These are phyloP conservation scores for Globisporangium radiosum DNA, from an alignment of 352 stramenopile genomes.

Conservation along the genomic window DNA sequence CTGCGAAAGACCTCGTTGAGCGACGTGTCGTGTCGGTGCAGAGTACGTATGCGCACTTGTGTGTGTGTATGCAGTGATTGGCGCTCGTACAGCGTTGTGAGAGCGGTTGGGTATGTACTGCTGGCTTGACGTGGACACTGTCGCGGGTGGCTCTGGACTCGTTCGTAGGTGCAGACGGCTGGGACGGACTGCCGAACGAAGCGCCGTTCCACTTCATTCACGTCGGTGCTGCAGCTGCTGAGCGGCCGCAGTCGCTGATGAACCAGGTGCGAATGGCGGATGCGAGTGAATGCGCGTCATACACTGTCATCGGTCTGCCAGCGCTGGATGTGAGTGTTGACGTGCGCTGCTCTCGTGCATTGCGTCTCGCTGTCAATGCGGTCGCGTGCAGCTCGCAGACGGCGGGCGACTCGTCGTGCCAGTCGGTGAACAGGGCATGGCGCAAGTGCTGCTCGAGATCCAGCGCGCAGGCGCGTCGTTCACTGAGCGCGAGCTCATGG, in stretches of 20 bases:
- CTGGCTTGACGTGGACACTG: not conserved
- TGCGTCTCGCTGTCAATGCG: too few species aligned
- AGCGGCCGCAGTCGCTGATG: conserved; percentile 85
- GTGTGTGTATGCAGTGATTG: too few species aligned
- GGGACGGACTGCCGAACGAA: conserved; percentile 84
- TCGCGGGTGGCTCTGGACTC: not conserved
- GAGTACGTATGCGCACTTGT: too few species aligned
- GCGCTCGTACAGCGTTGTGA: too few species aligned
- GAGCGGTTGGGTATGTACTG: too few species aligned
- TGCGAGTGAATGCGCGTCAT: too few species aligned
- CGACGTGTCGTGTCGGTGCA: conserved; percentile 42
- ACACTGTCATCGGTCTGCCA: too few species aligned
- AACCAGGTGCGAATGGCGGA: conserved; percentile 82
- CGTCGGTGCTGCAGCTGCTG: conserved; percentile 90
- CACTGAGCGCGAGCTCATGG: conserved; percentile 50
- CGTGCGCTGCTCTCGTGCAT: too few species aligned
- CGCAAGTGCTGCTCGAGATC: conserved; percentile 80
- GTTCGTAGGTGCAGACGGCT: conserved; percentile 79
- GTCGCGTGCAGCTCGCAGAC: conserved; percentile 36
- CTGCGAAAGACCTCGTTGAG: conserved; percentile 78
- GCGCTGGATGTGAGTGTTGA: too few species aligned
- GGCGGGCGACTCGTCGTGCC: conserved; percentile 92
- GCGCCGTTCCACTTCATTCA: conserved; percentile 96
- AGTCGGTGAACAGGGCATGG: conserved; percentile 61
- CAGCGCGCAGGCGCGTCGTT: conserved; percentile 34